Conservation (phyloP, 768 basidiomycete species). For the Kondoa malvinella region DNA sequence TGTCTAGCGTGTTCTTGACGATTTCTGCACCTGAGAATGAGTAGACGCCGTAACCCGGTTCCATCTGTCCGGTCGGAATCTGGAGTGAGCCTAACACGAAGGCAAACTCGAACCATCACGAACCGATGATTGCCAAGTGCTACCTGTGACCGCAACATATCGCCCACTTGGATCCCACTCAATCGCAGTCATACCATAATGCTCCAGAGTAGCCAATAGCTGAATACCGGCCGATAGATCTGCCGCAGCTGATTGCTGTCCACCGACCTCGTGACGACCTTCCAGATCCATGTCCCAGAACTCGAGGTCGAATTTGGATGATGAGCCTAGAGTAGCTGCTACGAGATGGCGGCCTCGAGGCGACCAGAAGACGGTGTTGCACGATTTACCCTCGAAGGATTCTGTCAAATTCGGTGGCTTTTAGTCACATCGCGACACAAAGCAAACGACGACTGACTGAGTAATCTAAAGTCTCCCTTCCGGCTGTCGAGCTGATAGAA, state of each 20-base stretch:
- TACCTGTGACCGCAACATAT: constrained; percentile 79
- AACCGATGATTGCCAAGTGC: constrained; percentile 87
- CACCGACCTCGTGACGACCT: constrained; percentile 33
- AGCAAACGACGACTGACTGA: constrained; percentile 41
- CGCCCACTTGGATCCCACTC: constrained; percentile 98
- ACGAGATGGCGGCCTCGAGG: constrained; percentile 90
- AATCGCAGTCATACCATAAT: constrained; percentile 91
- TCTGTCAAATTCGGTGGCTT: not conserved
- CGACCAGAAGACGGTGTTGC: constrained; percentile 91
- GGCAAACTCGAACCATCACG: constrained; percentile 29
- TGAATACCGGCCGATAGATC: constrained; percentile 48
- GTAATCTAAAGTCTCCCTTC: constrained; percentile 84
- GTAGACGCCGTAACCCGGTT: constrained; percentile 92
- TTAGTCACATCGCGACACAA: not conserved
- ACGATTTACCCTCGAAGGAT: constrained; percentile 54
- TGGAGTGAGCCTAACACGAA: constrained; percentile 9
- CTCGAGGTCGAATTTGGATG: constrained; percentile 88
- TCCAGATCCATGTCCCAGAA: constrained; percentile 99
- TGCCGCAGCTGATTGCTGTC: constrained; percentile 22
- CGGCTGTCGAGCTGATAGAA: constrained; percentile 83
- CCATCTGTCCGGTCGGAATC: constrained; percentile 44
- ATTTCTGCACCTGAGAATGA: constrained; percentile 95
- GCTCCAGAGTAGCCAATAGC: constrained; percentile 67
- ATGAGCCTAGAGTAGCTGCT: constrained; percentile 85
- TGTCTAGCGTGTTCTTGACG: constrained; percentile 61